phyloP scores from a whole-genome alignment of 2,329 filamentous ascomycete genomes.

The Colletotrichum graminicola region DNA sequence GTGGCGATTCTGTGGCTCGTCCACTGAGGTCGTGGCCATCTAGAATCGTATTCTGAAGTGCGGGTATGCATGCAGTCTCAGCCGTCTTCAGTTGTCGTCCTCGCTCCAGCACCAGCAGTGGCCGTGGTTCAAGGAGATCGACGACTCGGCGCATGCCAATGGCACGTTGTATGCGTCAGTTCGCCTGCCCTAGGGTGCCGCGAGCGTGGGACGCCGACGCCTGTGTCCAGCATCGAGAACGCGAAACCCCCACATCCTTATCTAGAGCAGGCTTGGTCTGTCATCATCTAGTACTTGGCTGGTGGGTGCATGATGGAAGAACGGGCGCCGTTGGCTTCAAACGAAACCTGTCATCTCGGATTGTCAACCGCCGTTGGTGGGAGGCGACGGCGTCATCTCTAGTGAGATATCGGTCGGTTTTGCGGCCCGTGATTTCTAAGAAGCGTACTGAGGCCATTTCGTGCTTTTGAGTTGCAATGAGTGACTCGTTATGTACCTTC shows the following conservation, averaged over 20 bases:
- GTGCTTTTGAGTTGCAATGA: neutral
- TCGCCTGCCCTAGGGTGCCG: neutral
- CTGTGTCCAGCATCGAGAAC: neutral
- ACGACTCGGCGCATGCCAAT: slow-evolving; percentile 14
- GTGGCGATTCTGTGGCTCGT: neutral
- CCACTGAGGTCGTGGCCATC: neutral
- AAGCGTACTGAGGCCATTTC: no score
- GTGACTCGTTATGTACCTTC: neutral
- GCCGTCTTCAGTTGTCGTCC: neutral
- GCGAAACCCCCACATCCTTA: slow-evolving; percentile 1
- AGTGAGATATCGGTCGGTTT: neutral
- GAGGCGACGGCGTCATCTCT: neutral
- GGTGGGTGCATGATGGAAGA: neutral
- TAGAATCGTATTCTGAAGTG: neutral
- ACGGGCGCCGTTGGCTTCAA: neutral
- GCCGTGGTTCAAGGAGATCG: neutral
- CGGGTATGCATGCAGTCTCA: slow-evolving; percentile 6
- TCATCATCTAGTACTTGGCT: neutral
- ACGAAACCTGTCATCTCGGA: neutral
- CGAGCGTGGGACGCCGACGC: neutral
- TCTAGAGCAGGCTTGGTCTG: neutral
- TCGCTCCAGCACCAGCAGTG: neutral
- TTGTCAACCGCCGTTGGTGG: neutral
- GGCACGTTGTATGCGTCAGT: neutral
- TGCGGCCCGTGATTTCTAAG: no score